Percentiles rank a stretch among this genome's conserved stretches.
Conservation (phyloP, 345 rosid species). For the Raphanus sativus region DNA sequence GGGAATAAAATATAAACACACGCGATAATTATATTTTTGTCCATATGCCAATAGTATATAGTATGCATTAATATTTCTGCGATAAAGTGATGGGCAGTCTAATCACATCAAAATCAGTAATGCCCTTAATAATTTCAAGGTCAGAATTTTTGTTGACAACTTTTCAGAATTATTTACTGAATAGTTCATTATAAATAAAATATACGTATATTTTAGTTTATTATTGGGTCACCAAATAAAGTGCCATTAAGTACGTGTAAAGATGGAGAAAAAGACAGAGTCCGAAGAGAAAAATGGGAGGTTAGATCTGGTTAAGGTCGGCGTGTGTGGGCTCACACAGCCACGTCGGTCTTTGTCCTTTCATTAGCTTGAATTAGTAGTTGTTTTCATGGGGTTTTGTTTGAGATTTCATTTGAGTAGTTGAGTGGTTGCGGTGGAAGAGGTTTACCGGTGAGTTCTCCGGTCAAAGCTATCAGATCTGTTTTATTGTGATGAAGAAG, state of each 20-base stretch:
- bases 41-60: constrained; percentile 34
- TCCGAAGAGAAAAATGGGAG: too few species aligned
- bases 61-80: constrained; percentile 41
- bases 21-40: constrained; percentile 36
- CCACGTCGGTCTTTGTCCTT: too few species aligned
- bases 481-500: too few species aligned
- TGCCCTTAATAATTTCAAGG: constrained; percentile 40
- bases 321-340: too few species aligned
- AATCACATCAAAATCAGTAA: constrained; percentile 56
- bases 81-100: constrained; percentile 50
- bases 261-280: too few species aligned
- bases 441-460: too few species aligned
- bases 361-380: too few species aligned
- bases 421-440: too few species aligned
- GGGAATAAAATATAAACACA: constrained; percentile 15
- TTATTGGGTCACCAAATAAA: background rate
- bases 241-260: background rate
- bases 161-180: constrained; percentile 24
- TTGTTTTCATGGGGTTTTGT: too few species aligned
- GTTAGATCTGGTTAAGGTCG: too few species aligned
- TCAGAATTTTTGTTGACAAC: constrained; percentile 24
- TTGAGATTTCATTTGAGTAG: too few species aligned
- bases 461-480: too few species aligned
- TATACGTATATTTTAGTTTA: background rate
- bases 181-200: background rate